Evolutionary conservation across 371 early-diverging fungal genomes (phyloP).

Genomic region (Globomyces sp.): DNA sequence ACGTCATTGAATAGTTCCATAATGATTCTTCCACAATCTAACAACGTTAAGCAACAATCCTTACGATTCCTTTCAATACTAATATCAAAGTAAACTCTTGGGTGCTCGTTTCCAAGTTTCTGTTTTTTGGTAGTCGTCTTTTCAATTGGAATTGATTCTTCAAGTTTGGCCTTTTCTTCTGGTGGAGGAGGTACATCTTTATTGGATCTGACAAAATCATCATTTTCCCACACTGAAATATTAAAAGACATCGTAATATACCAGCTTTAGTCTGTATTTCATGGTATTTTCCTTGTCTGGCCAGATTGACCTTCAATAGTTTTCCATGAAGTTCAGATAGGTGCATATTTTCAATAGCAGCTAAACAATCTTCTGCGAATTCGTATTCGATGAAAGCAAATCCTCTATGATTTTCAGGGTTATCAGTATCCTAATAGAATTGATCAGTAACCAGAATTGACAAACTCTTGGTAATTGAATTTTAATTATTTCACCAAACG

Average conservation of each 20-base stretch:
- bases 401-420: slow-evolving; percentile 65
- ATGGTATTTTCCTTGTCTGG: slow-evolving; percentile 44
- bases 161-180: slow-evolving; percentile 7
- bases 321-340: slow-evolving; percentile 82
- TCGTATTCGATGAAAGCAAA: slow-evolving; percentile 96
- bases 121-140: slow-evolving; percentile 31
- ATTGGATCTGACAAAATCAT: slow-evolving; percentile 31
- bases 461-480: slow-evolving; percentile 66
- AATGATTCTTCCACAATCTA: slow-evolving; percentile 50
- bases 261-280: slow-evolving; percentile 18
- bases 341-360: slow-evolving; percentile 95
- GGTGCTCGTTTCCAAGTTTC: slow-evolving; percentile 31
- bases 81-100: slow-evolving; percentile 60
- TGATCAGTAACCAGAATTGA: no score
- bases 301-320: slow-evolving; percentile 83
- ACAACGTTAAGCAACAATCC: neutral
- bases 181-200: neutral
- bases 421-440: neutral
- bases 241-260: no score
- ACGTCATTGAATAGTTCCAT: slow-evolving; percentile 52
- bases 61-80: slow-evolving; percentile 38
- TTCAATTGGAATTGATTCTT: neutral
- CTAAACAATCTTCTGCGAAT: slow-evolving; percentile 74
- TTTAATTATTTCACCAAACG: slow-evolving; percentile 93
- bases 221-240: slow-evolving; percentile 67